Conservation (phyloP, 352 stramenopile species). For the Phytophthora niederhauseri region DNA sequence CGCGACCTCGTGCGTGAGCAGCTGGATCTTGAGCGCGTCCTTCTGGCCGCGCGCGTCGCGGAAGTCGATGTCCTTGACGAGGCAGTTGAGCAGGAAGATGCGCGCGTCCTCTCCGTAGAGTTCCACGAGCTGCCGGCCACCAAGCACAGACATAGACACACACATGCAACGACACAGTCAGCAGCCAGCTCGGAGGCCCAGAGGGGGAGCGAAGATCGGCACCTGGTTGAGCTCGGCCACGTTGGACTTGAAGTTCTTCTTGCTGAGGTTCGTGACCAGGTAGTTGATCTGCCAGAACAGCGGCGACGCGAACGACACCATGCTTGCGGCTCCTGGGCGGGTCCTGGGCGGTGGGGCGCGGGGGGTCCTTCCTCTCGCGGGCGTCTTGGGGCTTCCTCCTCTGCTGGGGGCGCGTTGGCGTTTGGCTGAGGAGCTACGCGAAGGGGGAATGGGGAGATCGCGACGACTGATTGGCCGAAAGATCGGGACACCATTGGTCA, state of each 20-base stretch:
- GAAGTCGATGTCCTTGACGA: constrained; percentile 93
- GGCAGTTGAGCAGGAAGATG: constrained; percentile 91
- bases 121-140: constrained; percentile 72
- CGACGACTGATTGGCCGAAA: not conserved
- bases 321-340: constrained; percentile 24
- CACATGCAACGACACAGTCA: constrained; percentile 1
- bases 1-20: constrained; percentile 90
- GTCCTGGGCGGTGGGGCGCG: constrained; percentile 7
- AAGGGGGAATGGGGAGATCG: not conserved
- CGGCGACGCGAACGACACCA: constrained; percentile 93
- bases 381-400: constrained; percentile 12
- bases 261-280: constrained; percentile 93
- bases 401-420: constrained; percentile 18
- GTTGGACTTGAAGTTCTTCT: constrained; percentile 95
- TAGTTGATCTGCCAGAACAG: constrained; percentile 96
- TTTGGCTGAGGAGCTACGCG: constrained; percentile 36
- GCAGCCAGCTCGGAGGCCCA: not conserved
- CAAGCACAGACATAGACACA: not conserved
- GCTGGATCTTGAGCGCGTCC: constrained; percentile 89
- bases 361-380: constrained; percentile 15
- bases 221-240: constrained; percentile 94
- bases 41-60: constrained; percentile 85
- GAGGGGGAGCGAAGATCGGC: constrained; percentile 16
- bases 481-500: constrained; percentile 8
- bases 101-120: constrained; percentile 92